Evolutionary conservation across 2,329 filamentous ascomycete genomes (phyloP), one percentile per base, ranked within the genome.

Genomic region (Calonectria pseudoreteaudii): DNA sequence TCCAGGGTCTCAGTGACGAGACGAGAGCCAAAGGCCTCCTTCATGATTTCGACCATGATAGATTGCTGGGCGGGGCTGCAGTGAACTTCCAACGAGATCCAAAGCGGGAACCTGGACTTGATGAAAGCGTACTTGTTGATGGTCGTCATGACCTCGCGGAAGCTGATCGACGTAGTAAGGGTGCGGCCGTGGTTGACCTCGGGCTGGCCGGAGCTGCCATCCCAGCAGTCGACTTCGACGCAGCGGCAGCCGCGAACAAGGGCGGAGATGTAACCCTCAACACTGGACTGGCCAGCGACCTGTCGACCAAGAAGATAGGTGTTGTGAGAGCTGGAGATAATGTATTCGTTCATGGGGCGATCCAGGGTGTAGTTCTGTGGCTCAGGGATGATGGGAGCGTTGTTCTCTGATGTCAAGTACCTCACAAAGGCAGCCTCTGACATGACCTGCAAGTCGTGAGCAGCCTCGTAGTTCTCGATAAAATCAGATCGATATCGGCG

Each of bases 141-240:
- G 66, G 96, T 95, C 31, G 93, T 94, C 86, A 99, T 95, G 76
- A 96, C 96, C 84, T 98, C 96, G 58, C 92, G 90, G 85, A 99
- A 99, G 47, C 94, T 92, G 70, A 98, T 95, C 72, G 94, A 93
- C 16, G 92, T 96, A 0, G 97, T 98, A 84, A 97, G 89, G 0
- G 96, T 98, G 72, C 93, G 93, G 30, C 97, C 97, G 80, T 99
- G 97, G 75, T 95, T 95, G 38, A 99, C 97, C 68, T 95, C 92
- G 0, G 97, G 97, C 80, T 95, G 91, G 49, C 95, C 95, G 82
- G 98, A 94, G 67, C 91, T 90, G 20, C 97, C 97, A 84, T 99
- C 95, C 97, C 97, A 99, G 85, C 96, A 98, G 85, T 99, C 97
- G 67, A 99, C 95, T 85, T 99, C 97, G 58, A 99, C 93, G 83